Conservation (phyloP, 148 eudicot genomes). For the Persicaria tinctoria region DNA sequence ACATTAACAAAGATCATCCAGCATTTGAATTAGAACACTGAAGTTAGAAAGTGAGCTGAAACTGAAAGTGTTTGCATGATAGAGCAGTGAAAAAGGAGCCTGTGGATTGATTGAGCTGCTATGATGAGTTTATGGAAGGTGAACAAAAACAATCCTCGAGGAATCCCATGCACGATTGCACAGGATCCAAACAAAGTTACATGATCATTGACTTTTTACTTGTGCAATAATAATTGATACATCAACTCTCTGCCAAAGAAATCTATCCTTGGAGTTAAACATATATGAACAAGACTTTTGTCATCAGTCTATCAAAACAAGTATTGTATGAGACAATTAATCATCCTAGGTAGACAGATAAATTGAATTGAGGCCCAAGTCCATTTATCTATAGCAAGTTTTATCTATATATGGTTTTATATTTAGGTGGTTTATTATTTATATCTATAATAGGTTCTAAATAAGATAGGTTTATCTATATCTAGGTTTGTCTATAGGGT, state of each 20-base stretch:
- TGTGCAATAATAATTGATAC: background rate
- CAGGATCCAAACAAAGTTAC: no score
- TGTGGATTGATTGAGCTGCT: background rate
- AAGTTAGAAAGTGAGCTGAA: background rate
- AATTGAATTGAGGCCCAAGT: no score
- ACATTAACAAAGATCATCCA: slow-evolving; percentile 14
- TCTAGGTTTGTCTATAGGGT: no score
- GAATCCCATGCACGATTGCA: background rate
- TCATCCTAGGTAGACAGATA: no score
- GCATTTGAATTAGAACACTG: background rate
- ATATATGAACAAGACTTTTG: background rate
- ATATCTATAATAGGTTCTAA: no score
- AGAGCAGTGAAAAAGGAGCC: background rate
- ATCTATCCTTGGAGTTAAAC: background rate
- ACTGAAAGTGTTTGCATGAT: background rate
- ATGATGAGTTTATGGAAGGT: background rate
- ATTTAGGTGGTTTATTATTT: no score
- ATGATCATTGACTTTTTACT: no score
- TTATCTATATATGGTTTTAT: no score
- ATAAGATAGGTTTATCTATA: no score
- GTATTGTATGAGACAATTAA: no score
- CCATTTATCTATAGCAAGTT: no score
- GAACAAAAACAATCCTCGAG: background rate
- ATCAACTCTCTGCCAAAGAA: background rate
- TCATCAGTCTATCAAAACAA: background rate